These are phyloP conservation scores for Leccinum olivaceopallidum DNA, from an alignment of 768 basidiomycete species.

Conservation along the genomic window DNA sequence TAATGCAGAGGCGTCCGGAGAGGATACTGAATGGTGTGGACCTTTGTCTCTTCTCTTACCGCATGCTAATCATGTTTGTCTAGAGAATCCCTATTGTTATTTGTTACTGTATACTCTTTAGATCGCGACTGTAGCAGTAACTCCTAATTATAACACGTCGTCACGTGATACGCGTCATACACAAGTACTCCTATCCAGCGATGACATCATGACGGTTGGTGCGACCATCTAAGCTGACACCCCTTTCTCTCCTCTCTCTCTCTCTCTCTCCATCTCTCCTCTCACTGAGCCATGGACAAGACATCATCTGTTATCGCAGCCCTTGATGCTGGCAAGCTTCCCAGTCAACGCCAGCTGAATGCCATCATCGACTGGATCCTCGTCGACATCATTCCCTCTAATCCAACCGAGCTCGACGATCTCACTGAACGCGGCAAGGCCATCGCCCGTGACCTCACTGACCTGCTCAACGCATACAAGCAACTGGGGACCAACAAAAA, in stretches of 20 bases:
- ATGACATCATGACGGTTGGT: neutral
- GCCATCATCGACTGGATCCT: conserved; percentile 56
- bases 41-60: neutral
- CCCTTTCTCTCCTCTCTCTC: neutral
- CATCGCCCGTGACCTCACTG: conserved; percentile 50
- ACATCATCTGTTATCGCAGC: conserved; percentile 63
- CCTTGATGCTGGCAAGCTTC: conserved; percentile 69
- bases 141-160: neutral
- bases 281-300: conserved; percentile 56
- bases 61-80: conserved; percentile 1
- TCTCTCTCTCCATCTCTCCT: neutral
- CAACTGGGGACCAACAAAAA: conserved; percentile 57
- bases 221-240: neutral
- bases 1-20: conserved; percentile 24
- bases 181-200: conserved; percentile 17
- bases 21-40: conserved; percentile 24
- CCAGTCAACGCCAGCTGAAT: conserved; percentile 57
- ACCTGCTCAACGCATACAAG: conserved; percentile 60
- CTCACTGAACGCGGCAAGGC: conserved; percentile 57
- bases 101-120: conserved; percentile 1
- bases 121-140: neutral
- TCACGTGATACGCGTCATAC: conserved; percentile 22
- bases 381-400: conserved; percentile 44
- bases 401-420: conserved; percentile 38
- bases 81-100: conserved; percentile 7